Evolutionary conservation across 768 basidiomycete species (phyloP).

Genomic region (Dacryopinax primogenitus): DNA sequence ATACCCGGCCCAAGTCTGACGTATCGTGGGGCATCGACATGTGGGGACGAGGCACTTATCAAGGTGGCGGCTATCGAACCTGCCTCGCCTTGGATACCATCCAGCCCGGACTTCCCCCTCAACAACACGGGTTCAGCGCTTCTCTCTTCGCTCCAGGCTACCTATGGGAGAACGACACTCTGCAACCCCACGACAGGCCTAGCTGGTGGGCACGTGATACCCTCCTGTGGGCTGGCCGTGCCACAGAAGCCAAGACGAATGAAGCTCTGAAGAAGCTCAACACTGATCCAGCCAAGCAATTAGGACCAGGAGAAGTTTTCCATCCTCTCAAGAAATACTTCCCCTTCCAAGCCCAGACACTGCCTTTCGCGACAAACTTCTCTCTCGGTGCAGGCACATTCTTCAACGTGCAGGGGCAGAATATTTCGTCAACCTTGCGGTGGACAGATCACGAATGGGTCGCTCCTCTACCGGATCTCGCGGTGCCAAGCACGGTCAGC

Average conservation of each 20-base stretch:
- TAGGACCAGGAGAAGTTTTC: not conserved
- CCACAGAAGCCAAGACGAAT: not conserved
- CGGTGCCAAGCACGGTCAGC: not conserved
- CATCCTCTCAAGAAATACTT: not conserved
- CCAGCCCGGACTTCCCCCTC: slow-evolving; percentile 35
- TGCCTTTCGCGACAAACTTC: not conserved
- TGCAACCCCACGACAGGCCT: slow-evolving; percentile 41
- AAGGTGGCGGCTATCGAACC: slow-evolving; percentile 55
- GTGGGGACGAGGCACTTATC: slow-evolving; percentile 65
- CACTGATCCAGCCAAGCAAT: not conserved
- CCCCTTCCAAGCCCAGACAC: not conserved
- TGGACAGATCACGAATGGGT: slow-evolving; percentile 5
- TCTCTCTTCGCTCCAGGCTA: slow-evolving; percentile 72
- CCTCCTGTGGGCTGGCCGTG: slow-evolving; percentile 51
- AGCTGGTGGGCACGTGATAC: slow-evolving; percentile 64
- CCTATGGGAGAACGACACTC: slow-evolving; percentile 67
- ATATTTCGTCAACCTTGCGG: not conserved
- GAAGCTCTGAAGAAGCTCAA: not conserved
- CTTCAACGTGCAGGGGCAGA: not conserved
- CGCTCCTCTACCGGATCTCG: not conserved
- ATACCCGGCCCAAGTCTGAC: slow-evolving; percentile 37
- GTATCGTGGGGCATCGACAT: slow-evolving; percentile 69
- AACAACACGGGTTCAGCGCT: slow-evolving; percentile 42
- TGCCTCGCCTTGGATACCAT: slow-evolving; percentile 58
- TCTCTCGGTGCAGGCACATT: not conserved